Conservation (phyloP, 1,284 basidiomycete genomes). For the Ganoderma sp. region DNA sequence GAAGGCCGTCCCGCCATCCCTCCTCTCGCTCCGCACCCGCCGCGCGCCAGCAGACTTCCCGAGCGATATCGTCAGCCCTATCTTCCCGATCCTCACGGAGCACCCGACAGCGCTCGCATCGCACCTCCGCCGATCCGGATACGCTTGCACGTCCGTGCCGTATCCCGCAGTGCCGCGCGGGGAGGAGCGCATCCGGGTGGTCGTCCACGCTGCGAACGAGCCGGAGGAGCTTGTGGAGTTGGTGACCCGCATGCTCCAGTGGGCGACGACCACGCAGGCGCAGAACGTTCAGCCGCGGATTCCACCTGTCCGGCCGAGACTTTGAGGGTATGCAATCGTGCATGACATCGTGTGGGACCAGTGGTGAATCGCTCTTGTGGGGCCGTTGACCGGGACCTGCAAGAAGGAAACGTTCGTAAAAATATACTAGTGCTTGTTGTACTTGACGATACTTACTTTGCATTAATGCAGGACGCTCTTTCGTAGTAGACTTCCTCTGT, state of each 20-base stretch:
- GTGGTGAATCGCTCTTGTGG: not conserved
- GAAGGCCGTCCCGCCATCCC: conserved; percentile 17
- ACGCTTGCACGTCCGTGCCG: conserved; percentile 77
- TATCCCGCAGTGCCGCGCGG: conserved; percentile 52
- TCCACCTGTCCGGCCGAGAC: not conserved
- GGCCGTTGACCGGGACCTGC: not conserved
- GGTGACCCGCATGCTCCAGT: conserved; percentile 41
- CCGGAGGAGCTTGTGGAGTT: conserved; percentile 57
- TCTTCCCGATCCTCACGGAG: conserved; percentile 81
- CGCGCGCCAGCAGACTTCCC: conserved; percentile 22
- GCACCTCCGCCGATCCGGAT: conserved; percentile 60
- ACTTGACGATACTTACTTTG: too few relatives aligned
- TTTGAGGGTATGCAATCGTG: not conserved
- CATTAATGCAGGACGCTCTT: not conserved
- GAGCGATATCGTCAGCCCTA: conserved; percentile 51
- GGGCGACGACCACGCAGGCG: conserved; percentile 28
- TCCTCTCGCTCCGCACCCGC: conserved; percentile 21
- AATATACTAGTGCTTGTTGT: too few relatives aligned
- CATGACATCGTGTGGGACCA: not conserved
- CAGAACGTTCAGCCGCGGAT: not conserved
- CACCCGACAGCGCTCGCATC: conserved; percentile 70
- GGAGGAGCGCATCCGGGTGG: conserved; percentile 77
- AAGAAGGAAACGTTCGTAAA: not conserved
- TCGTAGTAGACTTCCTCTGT: not conserved
- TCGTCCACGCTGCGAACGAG: conserved; percentile 80